phyloP scores from a whole-genome alignment of 495 filamentous ascomycete genomes.

The Baudoinia panamericana region DNA sequence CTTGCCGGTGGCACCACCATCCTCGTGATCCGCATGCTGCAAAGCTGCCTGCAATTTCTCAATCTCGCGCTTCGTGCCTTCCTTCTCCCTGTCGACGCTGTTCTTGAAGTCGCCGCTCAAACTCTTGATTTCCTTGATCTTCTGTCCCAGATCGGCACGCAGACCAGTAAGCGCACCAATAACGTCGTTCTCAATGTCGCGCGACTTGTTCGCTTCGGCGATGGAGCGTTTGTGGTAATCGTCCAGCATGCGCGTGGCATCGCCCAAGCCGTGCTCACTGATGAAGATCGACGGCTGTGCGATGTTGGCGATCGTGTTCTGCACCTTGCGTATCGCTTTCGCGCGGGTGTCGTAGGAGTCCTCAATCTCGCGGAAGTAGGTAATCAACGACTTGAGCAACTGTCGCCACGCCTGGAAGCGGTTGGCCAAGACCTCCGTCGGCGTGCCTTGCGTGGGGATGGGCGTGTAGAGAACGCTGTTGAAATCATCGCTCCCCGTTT shows the following conservation, averaged over 20 bases:
- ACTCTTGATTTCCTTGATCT: conserved; percentile 94
- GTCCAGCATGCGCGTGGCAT: conserved; percentile 68
- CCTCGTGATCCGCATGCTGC: conserved; percentile 61
- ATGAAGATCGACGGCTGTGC: conserved; percentile 57
- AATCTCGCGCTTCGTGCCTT: conserved; percentile 54
- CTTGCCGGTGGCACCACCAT: conserved; percentile 62
- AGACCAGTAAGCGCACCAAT: conserved; percentile 75
- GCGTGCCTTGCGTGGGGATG: conserved; percentile 72
- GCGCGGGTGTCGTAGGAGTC: conserved; percentile 75
- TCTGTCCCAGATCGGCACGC: conserved; percentile 76
- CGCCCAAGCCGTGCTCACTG: conserved; percentile 52
- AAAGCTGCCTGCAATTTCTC: conserved; percentile 69
- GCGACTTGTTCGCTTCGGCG: conserved; percentile 71
- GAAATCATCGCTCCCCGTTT: conserved; percentile 42
- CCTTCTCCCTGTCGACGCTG: conserved; percentile 67
- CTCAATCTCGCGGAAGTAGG: conserved; percentile 89
- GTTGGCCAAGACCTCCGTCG: conserved; percentile 78
- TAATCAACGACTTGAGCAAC: conserved; percentile 84
- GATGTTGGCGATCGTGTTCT: conserved; percentile 73
- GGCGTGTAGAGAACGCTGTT: conserved; percentile 82
- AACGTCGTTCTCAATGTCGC: conserved; percentile 80
- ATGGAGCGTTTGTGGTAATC: conserved; percentile 75
- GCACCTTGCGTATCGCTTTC: conserved; percentile 70
- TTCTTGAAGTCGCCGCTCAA: conserved; percentile 92
- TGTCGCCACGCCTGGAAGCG: conserved; percentile 98